A percentile compares a stretch with the other conserved stretches of the same genome.
These are phyloP conservation scores for Paramecium sonneborni DNA, from an alignment of 73 alveolate genomes.

Conservation along the genomic window DNA sequence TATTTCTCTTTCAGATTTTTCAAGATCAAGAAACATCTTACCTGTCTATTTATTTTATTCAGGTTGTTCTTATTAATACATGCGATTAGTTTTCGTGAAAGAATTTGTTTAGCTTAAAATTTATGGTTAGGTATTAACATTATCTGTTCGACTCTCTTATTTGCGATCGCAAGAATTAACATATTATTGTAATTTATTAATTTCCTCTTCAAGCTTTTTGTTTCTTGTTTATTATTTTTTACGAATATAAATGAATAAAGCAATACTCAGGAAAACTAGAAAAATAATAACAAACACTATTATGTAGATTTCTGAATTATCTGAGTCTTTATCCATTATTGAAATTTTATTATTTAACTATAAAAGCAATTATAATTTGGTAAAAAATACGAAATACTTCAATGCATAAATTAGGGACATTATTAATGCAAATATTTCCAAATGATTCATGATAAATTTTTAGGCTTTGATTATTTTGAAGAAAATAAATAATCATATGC, in stretches of 20 bases:
- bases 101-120: neutral
- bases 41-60: neutral
- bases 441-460: too few species aligned
- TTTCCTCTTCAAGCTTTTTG: slow-evolving; percentile 18
- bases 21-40: neutral
- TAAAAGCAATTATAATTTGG: neutral
- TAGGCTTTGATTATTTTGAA: too few species aligned
- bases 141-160: neutral
- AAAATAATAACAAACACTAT: neutral
- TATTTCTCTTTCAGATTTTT: slow-evolving; percentile 14
- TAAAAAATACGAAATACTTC: too few species aligned
- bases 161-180: slow-evolving; percentile 2
- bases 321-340: neutral
- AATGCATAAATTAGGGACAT: too few species aligned
- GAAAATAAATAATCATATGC: too few species aligned
- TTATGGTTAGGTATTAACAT: slow-evolving; percentile 17
- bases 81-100: slow-evolving; percentile 1
- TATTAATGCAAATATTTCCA: too few species aligned
- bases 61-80: neutral
- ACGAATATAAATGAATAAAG: neutral
- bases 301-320: neutral
- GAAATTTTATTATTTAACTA: neutral
- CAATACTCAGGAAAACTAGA: neutral
- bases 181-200: neutral
- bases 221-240: neutral